Evolutionary conservation across 352 stramenopile genomes (phyloP), one percentile per base, ranked within the genome.

Genomic region (Elongisporangium anandrum): DNA sequence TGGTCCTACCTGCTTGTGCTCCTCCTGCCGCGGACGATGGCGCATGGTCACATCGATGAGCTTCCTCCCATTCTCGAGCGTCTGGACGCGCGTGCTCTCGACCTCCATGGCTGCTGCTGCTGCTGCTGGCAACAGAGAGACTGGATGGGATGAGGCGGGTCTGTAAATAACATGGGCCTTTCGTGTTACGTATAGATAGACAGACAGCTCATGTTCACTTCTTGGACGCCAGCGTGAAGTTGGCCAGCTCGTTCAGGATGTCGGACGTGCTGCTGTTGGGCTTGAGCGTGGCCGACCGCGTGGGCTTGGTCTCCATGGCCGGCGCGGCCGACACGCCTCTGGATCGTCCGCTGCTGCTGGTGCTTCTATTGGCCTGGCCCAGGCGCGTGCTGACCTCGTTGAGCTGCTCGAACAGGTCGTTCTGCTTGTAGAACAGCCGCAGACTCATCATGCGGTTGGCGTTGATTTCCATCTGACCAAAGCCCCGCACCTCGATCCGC

Each of bases 381-480:
- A 72, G 53, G 3, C 57, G 63, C 15, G 72, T 57, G 9, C 54
- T 72, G 23, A 63, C 67, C 20, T 70, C 65, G 45, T 69, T 69
- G 57, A 87, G 75, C 52, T 73, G 62, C 19, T 70, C 65, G 22
- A 88, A 74, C 15, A 89, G 61, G n/a, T 89, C 76, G 16, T 71
- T 75, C 39, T 77, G 69, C 55, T 88, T 88, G 64, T 86, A 88
- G 64, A 89, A 91, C 17, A 91, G 65, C 24, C 73, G 72, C 52
- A 89, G 56, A 63, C 67, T 74, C 22, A 73, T 66, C 61, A 90
- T 81, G 15, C 66, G 64, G 17, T 69, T 73, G 8, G 65, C 64
- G 59, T 92, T 75, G 24, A 90, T 73, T 50, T 70, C 67, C 74
- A 92, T 87, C 39, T 87, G 71, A 1, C 80, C 84, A 61, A 92